A percentile compares a stretch with the other conserved stretches of the same genome.
phyloP scores from a whole-genome alignment of 2,329 filamentous ascomycete genomes.

The Aspergillus sp. region DNA sequence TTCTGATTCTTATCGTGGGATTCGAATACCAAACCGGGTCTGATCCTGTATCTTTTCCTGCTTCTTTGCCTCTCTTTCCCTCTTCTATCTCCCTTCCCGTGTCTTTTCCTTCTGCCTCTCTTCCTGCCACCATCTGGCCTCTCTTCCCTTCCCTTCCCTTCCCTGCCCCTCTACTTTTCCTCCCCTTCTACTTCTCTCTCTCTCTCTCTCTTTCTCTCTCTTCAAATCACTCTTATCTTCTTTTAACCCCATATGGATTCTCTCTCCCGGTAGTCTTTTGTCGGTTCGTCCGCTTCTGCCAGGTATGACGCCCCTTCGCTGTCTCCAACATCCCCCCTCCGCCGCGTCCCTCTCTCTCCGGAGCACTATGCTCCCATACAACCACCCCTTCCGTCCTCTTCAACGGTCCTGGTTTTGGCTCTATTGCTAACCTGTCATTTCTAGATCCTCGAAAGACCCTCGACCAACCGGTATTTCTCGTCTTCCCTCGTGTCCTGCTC shows the following conservation, averaged over 20 bases:
- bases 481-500: constrained; percentile 1
- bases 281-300: not conserved
- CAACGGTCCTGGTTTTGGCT: not conserved
- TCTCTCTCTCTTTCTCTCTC: not conserved
- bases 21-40: not conserved
- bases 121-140: not conserved
- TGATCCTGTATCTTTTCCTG: not conserved
- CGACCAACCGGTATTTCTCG: not conserved
- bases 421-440: not conserved
- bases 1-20: not conserved
- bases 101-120: not conserved
- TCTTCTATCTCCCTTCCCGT: not conserved
- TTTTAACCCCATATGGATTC: not conserved
- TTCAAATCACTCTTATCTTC: not conserved
- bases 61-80: not conserved
- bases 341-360: constrained; percentile 9
- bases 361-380: too few relatives aligned
- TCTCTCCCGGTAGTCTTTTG: constrained; percentile 1
- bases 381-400: too few relatives aligned
- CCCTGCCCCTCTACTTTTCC: constrained; percentile 1
- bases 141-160: not conserved
- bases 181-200: not conserved
- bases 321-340: constrained; percentile 1
- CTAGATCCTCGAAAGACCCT: not conserved
- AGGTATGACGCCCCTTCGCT: not conserved